Percentiles rank a stretch among this genome's conserved stretches.
phyloP scores from a whole-genome alignment of 345 rosid genomes.

The Bruguiera gymnorhiza region DNA sequence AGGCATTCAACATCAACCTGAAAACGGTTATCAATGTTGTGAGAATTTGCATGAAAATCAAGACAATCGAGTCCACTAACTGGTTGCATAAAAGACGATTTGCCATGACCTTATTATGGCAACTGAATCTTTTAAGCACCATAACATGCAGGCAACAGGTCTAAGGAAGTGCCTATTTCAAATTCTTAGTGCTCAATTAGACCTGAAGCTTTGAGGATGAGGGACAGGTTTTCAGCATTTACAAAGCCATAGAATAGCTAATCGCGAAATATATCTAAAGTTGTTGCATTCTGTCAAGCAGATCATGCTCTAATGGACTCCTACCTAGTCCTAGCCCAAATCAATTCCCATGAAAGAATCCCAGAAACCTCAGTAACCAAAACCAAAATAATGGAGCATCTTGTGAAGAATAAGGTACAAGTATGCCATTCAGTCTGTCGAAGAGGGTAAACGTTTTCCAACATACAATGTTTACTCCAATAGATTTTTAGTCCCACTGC shows the following conservation, averaged over 20 bases:
- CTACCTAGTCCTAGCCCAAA: background rate
- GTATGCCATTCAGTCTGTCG: no score
- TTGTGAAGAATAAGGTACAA: no score
- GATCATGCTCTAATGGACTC: background rate
- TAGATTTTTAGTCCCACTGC: no score
- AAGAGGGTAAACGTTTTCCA: no score
- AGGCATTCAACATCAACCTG: conserved; percentile 6
- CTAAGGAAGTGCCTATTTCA: background rate
- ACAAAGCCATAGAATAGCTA: background rate
- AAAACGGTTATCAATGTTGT: background rate
- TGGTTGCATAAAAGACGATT: no score
- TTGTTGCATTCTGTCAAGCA: no score
- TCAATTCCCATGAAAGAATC: background rate
- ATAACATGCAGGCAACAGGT: no score
- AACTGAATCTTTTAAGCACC: no score
- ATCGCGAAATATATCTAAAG: background rate
- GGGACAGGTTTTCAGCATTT: background rate
- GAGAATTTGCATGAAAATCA: background rate
- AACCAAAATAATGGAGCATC: no score
- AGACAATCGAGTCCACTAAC: background rate
- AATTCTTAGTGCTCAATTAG: background rate
- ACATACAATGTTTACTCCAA: no score
- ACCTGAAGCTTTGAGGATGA: background rate
- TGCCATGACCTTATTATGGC: no score
- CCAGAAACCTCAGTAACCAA: no score